Evolutionary conservation across 2,329 filamentous ascomycete genomes (phyloP).

Genomic region (Zarea fungicola): DNA sequence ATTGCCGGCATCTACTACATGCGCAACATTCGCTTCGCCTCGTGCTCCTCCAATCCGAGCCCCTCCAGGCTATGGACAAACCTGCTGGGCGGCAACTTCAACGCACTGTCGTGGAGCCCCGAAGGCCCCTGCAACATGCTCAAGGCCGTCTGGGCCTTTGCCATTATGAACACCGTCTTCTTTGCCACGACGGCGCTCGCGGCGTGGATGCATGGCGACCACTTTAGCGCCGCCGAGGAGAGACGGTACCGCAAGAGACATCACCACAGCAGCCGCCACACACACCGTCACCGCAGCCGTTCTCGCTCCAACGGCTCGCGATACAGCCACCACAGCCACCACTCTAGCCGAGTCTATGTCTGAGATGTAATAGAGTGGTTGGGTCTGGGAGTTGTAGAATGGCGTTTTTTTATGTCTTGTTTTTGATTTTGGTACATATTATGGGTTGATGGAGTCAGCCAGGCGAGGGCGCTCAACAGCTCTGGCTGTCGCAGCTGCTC

Average conservation of each 20-base stretch:
- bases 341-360: slow-evolving; percentile 42
- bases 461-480: background rate
- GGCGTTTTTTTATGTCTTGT: background rate
- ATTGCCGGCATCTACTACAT: slow-evolving; percentile 58
- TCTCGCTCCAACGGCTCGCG: slow-evolving; percentile 34
- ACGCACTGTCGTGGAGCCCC: slow-evolving; percentile 47
- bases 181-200: slow-evolving; percentile 74
- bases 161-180: slow-evolving; percentile 79
- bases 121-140: slow-evolving; percentile 86
- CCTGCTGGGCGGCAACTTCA: slow-evolving; percentile 57
- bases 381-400: background rate
- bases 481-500: background rate
- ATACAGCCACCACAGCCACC: slow-evolving; percentile 43
- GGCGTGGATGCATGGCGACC: slow-evolving; percentile 55
- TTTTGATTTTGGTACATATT: background rate
- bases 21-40: slow-evolving; percentile 52
- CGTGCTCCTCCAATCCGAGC: slow-evolving; percentile 62
- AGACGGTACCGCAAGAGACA: slow-evolving; percentile 28
- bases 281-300: slow-evolving; percentile 36
- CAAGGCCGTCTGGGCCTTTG: slow-evolving; percentile 84
- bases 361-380: slow-evolving; percentile 21
- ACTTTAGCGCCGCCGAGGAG: slow-evolving; percentile 39
- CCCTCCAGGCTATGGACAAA: slow-evolving; percentile 46
- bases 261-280: slow-evolving; percentile 34
- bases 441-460: background rate